These are phyloP conservation scores for Colletotrichum incanum DNA, from an alignment of 2,329 filamentous ascomycete genomes.

Conservation along the genomic window DNA sequence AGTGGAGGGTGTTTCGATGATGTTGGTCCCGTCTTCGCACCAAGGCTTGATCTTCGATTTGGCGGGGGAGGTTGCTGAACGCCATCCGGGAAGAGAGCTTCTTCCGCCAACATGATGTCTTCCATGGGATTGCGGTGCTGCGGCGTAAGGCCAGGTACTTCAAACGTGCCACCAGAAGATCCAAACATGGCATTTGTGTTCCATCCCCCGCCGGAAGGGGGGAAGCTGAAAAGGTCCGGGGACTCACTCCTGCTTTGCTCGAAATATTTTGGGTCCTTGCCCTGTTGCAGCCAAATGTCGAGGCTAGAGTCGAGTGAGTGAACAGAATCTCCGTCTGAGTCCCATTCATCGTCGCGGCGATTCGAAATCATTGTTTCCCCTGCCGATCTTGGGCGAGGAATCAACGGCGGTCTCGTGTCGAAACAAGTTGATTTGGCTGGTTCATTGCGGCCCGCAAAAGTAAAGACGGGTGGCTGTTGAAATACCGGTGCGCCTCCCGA, in stretches of 20 bases:
- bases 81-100: slow-evolving; percentile 54
- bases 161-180: slow-evolving; percentile 50
- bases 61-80: slow-evolving; percentile 63
- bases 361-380: slow-evolving; percentile 62
- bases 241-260: slow-evolving; percentile 51
- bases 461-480: slow-evolving; percentile 52
- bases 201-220: slow-evolving; percentile 61
- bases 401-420: slow-evolving; percentile 50
- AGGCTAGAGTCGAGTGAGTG: slow-evolving; percentile 65
- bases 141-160: slow-evolving; percentile 50
- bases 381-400: slow-evolving; percentile 63
- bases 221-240: slow-evolving; percentile 71
- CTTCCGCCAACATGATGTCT: slow-evolving; percentile 61
- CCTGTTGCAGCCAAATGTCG: slow-evolving; percentile 69
- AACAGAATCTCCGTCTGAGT: slow-evolving; percentile 60
- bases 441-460: slow-evolving; percentile 52
- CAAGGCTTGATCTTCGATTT: slow-evolving; percentile 68
- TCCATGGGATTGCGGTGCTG: slow-evolving; percentile 60
- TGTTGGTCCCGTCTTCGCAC: slow-evolving; percentile 60
- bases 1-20: slow-evolving; percentile 45
- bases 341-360: slow-evolving; percentile 59
- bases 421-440: slow-evolving; percentile 46
- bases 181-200: slow-evolving; percentile 65
- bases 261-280: slow-evolving; percentile 62
- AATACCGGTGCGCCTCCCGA: slow-evolving; percentile 41